A percentile compares a stretch with the other conserved stretches of the same genome.
These are phyloP conservation scores for Suillus subaureus DNA, from an alignment of 768 basidiomycete genomes.

Conservation along the genomic window DNA sequence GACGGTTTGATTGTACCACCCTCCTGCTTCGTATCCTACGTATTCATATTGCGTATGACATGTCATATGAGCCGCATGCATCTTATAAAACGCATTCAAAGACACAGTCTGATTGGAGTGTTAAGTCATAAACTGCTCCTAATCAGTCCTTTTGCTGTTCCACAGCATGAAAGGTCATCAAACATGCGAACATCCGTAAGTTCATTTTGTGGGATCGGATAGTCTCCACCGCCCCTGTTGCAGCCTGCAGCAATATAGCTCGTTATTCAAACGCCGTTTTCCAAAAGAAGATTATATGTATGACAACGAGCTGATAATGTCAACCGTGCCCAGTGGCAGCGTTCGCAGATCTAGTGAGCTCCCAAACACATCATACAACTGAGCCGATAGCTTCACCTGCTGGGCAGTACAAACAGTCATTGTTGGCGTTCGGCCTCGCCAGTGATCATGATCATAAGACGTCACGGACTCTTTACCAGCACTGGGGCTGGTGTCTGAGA, in stretches of 20 bases:
- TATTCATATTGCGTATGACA: slow-evolving; percentile 22
- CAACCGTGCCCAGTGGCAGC: slow-evolving; percentile 15
- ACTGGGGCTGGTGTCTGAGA: slow-evolving; percentile 20
- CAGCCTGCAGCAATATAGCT: not conserved
- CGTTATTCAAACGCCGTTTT: not conserved
- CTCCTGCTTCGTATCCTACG: slow-evolving; percentile 23
- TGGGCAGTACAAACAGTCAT: slow-evolving; percentile 20
- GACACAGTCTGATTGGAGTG: not conserved
- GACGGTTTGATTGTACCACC: slow-evolving; percentile 55
- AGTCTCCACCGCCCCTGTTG: not conserved
- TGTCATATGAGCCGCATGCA: slow-evolving; percentile 28
- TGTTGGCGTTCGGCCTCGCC: slow-evolving; percentile 31
- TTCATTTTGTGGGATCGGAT: not conserved
- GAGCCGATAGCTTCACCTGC: slow-evolving; percentile 7
- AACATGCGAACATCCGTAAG: not conserved
- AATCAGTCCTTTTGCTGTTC: not conserved
- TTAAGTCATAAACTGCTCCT: not conserved
- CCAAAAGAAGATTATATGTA: not conserved
- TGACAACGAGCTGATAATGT: slow-evolving; percentile 4
- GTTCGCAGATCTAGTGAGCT: slow-evolving; percentile 9
- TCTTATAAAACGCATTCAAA: slow-evolving; percentile 8
- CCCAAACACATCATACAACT: slow-evolving; percentile 21
- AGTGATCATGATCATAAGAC: slow-evolving; percentile 19
- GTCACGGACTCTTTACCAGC: not conserved
- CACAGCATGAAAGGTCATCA: not conserved